phyloP scores from a whole-genome alignment of 345 rosid genomes.

The Odontarrhena argentea region DNA sequence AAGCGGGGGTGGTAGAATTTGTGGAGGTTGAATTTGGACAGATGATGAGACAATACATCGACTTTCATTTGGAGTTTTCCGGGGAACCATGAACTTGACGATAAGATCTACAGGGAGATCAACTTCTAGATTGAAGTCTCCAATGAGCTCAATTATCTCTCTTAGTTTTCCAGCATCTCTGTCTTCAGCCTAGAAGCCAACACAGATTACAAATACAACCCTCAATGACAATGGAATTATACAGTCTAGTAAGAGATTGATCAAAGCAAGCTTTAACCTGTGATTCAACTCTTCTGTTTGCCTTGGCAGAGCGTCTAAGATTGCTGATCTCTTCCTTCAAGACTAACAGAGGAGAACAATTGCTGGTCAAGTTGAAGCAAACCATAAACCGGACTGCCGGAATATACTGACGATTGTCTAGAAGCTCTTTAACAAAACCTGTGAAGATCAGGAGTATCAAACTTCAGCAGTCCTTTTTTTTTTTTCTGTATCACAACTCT shows the following conservation, averaged over 20 bases:
- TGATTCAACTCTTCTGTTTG: constrained; percentile 8
- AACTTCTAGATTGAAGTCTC: constrained; percentile 34
- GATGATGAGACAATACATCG: constrained; percentile 13
- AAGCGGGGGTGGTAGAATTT: neutral
- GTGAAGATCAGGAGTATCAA: constrained; percentile 11
- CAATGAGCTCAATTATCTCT: constrained; percentile 34
- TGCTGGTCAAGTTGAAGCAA: constrained; percentile 22
- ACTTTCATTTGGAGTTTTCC: constrained; percentile 22
- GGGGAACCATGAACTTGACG: constrained; percentile 31
- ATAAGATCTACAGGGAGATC: constrained; percentile 37
- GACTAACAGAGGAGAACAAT: constrained; percentile 8
- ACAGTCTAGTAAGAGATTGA: constrained; percentile 11
- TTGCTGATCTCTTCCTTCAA: constrained; percentile 29
- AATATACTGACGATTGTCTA: neutral
- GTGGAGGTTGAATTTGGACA: constrained; percentile 20
- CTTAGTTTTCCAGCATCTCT: constrained; percentile 32
- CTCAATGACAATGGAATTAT: constrained; percentile 17
- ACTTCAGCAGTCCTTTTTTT: constrained; percentile 12
- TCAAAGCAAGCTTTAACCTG: constrained; percentile 28
- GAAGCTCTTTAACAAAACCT: constrained; percentile 23
- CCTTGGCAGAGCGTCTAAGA: constrained; percentile 27
- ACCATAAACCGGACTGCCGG: constrained; percentile 27
- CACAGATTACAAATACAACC: constrained; percentile 12
- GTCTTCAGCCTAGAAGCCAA: constrained; percentile 30
- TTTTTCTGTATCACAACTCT: neutral